Evolutionary conservation across 768 basidiomycete genomes (phyloP), one percentile per base, ranked within the genome.

Genomic region (Neoboletus brunneissimus): DNA sequence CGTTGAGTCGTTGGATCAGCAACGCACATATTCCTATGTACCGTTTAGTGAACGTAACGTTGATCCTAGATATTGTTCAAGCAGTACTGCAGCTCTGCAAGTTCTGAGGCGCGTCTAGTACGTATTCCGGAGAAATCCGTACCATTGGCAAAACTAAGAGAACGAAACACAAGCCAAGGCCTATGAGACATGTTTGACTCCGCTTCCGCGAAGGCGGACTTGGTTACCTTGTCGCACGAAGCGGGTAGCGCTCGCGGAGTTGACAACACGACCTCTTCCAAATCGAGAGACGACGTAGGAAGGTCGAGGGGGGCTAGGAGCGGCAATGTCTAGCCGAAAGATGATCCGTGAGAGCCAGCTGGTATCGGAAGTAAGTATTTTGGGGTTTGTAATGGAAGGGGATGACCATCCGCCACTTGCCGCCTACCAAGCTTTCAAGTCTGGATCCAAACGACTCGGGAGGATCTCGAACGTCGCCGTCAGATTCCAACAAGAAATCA

Each of bases 141-240:
- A 20, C 8, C 10, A 10, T 23, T 34, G 29, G 35, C 15, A 35
- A 38, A 35, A 25, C 48, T 4, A 10, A 22, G 46, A 31, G 44
- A 16, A 44, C 35, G 58, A 47, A 60, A 47, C 45, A 35, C n/a
- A 35, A 20, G 22, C 2, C 16, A 20, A 5, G 31, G 37, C 9
- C 2, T 29, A 13, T 31, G 23, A 42, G 49, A 54, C 43, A 23
- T 16, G 63, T 64, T 57, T 40, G 63, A 65, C 59, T 68, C 54
- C 59, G 67, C 61, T 62, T 69, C 67, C 72, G 72, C 67, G 70
- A 67, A 53, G 53, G 62, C 62, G 69, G 57, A 65, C 64, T 69
- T 67, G 38, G 47, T 41, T 60, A 47, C 35, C 20, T 16, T 16
- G 54, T 51, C 40, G 29, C 56, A 56, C 56, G 54, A 54, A 61